Conservation (phyloP, 495 filamentous ascomycete genomes). For the Symbiotaphrina buchneri region DNA sequence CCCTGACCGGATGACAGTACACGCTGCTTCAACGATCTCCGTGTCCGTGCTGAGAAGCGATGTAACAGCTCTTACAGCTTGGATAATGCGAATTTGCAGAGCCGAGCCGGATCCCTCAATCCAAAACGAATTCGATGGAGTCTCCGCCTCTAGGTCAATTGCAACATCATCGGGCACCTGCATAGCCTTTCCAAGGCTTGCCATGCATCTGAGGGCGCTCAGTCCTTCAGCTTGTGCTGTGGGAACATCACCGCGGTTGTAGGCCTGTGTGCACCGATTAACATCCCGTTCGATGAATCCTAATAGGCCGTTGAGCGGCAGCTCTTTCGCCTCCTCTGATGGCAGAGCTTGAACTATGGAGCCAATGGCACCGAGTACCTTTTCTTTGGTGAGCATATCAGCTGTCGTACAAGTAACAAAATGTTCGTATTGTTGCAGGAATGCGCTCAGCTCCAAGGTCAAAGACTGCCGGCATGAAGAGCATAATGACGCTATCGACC, state of each 20-base stretch:
- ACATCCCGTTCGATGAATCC: conserved; percentile 38
- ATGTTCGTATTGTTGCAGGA: conserved; percentile 53
- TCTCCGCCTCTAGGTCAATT: conserved; percentile 36
- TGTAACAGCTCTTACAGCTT: conserved; percentile 19
- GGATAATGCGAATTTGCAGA: conserved; percentile 35
- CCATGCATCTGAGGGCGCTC: conserved; percentile 46
- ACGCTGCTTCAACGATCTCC: conserved; percentile 54
- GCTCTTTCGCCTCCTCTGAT: conserved; percentile 34
- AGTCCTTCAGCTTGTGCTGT: conserved; percentile 32
- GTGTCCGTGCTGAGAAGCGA: conserved; percentile 21
- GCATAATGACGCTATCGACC: conserved; percentile 60
- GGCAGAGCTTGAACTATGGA: conserved; percentile 62
- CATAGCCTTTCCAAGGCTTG: conserved; percentile 58
- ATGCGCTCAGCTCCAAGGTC: conserved; percentile 44
- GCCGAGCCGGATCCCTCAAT: conserved; percentile 24
- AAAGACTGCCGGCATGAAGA: conserved; percentile 55
- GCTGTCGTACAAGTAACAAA: conserved; percentile 35
- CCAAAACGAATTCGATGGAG: conserved; percentile 34
- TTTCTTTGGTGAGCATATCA: conserved; percentile 38
- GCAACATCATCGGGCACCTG: conserved; percentile 46
- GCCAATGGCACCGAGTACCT: conserved; percentile 61
- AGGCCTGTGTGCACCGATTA: conserved; percentile 15
- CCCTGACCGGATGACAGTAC: conserved; percentile 52
- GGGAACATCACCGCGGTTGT: conserved; percentile 17
- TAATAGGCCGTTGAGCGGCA: conserved; percentile 39